phyloP scores from a whole-genome alignment of 2,329 filamentous ascomycete species.

The Pezicula carpinea region DNA sequence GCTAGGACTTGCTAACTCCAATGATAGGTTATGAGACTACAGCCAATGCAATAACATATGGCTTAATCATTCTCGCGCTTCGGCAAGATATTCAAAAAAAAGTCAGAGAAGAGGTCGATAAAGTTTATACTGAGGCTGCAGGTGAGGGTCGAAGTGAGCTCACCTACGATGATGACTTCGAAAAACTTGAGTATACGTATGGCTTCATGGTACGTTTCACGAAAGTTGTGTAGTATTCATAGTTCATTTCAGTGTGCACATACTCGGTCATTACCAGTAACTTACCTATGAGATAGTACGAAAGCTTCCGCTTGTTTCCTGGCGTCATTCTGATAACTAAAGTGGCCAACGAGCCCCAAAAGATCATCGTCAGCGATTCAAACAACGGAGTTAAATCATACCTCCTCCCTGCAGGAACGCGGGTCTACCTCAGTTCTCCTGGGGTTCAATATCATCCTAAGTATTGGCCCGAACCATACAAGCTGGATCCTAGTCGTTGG shows the following conservation, averaged over 20 bases:
- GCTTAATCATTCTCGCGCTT: slow-evolving; percentile 60
- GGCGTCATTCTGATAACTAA: neutral
- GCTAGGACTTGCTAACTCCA: too few species aligned
- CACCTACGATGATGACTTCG: slow-evolving; percentile 33
- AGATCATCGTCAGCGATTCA: too few species aligned
- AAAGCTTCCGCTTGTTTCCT: slow-evolving; percentile 1
- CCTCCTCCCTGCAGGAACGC: too few species aligned
- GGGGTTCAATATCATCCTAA: too few species aligned
- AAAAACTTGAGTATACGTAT: slow-evolving; percentile 30
- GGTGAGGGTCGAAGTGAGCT: slow-evolving; percentile 23
- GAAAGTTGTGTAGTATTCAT: too few species aligned
- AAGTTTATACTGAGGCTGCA: slow-evolving; percentile 16
- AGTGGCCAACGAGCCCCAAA: slow-evolving; percentile 1
- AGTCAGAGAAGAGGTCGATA: slow-evolving; percentile 64
- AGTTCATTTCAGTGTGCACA: too few species aligned
- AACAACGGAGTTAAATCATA: too few species aligned
- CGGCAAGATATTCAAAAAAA: slow-evolving; percentile 56
- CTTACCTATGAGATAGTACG: too few species aligned
- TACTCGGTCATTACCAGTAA: too few species aligned
- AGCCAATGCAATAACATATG: slow-evolving; percentile 67
- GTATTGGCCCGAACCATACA: too few species aligned
- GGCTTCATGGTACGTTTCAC: too few species aligned
- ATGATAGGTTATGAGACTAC: slow-evolving; percentile 79
- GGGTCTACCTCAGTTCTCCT: slow-evolving; percentile 9
- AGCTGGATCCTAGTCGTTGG: too few species aligned